Percentiles rank a stretch among this genome's conserved stretches.
Conservation (phyloP, 768 basidiomycete species). For the Tulasnella sp. region DNA sequence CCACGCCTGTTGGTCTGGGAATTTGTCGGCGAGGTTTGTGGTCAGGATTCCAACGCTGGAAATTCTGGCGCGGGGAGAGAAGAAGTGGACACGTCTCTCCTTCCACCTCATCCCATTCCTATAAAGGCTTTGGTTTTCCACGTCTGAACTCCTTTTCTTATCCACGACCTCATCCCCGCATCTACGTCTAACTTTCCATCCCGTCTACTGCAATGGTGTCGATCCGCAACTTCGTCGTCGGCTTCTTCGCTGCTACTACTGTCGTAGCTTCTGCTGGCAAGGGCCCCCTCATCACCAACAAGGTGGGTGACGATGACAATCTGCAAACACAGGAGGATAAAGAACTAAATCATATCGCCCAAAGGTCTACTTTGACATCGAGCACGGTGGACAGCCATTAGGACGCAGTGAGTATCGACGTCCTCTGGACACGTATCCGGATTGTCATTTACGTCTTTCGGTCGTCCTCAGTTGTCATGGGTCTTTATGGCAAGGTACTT, state of each 20-base stretch:
- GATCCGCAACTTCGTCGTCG: slow-evolving; percentile 33
- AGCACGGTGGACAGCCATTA: slow-evolving; percentile 77
- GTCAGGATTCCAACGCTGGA: neutral
- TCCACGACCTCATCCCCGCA: neutral
- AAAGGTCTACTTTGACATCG: slow-evolving; percentile 69
- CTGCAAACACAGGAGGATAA: neutral
- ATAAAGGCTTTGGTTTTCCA: neutral
- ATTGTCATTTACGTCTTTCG: neutral
- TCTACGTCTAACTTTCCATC: neutral
- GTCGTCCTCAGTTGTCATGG: slow-evolving; percentile 53
- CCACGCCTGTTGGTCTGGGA: neutral
- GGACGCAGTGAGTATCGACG: slow-evolving; percentile 57
- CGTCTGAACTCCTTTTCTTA: neutral
- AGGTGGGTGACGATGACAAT: no score
- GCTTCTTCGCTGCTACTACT: neutral
- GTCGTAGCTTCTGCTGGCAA: slow-evolving; percentile 41
- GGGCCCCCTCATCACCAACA: slow-evolving; percentile 82
- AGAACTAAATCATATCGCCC: neutral
- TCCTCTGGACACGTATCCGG: neutral
- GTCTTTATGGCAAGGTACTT: slow-evolving; percentile 76
- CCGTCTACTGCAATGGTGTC: neutral
- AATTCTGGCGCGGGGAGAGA: neutral
- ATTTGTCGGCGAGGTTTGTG: neutral
- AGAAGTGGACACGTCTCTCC: neutral
- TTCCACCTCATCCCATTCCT: neutral